phyloP scores from a whole-genome alignment of 306 rosid genomes.

The Prunus padus region DNA sequence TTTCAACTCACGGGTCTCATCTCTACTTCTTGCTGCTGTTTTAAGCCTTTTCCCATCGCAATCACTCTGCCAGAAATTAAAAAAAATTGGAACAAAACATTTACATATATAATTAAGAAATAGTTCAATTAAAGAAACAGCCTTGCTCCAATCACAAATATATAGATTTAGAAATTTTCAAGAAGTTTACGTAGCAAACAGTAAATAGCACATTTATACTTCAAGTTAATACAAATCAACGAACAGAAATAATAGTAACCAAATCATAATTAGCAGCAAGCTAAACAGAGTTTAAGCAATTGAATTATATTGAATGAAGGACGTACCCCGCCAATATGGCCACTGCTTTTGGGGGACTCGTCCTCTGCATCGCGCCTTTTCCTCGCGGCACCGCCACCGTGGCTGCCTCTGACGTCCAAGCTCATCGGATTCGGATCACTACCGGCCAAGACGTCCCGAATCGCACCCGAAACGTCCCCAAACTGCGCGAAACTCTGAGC shows the following conservation, averaged over 20 bases:
- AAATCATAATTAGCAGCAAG: neutral
- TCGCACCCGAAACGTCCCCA: constrained; percentile 38
- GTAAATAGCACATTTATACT: neutral
- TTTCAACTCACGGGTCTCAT: constrained; percentile 51
- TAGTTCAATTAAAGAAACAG: neutral
- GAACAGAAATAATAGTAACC: neutral
- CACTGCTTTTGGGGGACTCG: constrained; percentile 56
- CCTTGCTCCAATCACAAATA: neutral
- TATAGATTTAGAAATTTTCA: neutral
- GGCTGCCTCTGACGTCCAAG: constrained; percentile 37
- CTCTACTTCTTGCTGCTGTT: constrained; percentile 30
- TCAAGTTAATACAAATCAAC: neutral
- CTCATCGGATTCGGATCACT: constrained; percentile 34
- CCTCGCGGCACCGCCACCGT: constrained; percentile 28
- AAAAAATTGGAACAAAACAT: no score
- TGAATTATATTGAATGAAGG: neutral
- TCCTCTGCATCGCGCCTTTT: constrained; percentile 55
- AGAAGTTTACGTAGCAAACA: neutral
- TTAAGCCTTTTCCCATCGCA: constrained; percentile 61
- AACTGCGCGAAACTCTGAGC: constrained; percentile 41
- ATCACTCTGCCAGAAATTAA: constrained; percentile 39
- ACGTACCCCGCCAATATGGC: constrained; percentile 56
- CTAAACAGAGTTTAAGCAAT: constrained; percentile 4
- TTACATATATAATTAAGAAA: neutral
- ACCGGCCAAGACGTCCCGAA: constrained; percentile 36